Evolutionary conservation across 345 rosid genomes (phyloP).

Genomic region (Lepidium sativum): DNA sequence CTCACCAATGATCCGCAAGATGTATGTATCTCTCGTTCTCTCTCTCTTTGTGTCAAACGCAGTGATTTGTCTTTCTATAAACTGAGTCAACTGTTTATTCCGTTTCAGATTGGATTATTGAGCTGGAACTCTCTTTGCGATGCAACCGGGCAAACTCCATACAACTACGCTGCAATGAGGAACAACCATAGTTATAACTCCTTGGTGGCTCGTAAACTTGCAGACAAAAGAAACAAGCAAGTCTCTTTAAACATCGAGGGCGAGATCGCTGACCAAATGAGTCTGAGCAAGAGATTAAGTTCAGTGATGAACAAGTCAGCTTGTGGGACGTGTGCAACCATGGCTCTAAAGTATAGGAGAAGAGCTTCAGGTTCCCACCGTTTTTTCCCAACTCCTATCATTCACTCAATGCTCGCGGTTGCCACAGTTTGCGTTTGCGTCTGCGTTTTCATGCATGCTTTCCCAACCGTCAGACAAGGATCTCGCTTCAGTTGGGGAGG

Average conservation of each 20-base stretch:
- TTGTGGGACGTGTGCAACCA: conserved; percentile 51
- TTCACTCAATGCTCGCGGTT: conserved; percentile 73
- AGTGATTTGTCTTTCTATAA: no score
- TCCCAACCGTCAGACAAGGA: conserved; percentile 44
- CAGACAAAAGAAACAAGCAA: conserved; percentile 58
- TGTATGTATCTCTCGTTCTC: conserved; percentile 25
- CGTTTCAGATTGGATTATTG: conserved; percentile 52
- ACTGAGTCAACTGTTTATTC: no score
- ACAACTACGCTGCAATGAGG: conserved; percentile 51
- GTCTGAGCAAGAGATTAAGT: conserved; percentile 9
- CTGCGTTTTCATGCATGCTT: conserved; percentile 63
- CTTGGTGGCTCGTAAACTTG: conserved; percentile 54
- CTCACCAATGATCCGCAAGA: conserved; percentile 72
- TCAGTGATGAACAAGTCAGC: conserved; percentile 23
- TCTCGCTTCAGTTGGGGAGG: conserved; percentile 79
- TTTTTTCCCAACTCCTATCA: conserved; percentile 59
- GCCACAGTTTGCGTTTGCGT: conserved; percentile 92
- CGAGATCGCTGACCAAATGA: conserved; percentile 20
- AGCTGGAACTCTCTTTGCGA: conserved; percentile 56
- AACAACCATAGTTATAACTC: conserved; percentile 60
- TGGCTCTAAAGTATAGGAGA: conserved; percentile 38
- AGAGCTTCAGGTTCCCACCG: conserved; percentile 40
- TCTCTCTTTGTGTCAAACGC: no score
- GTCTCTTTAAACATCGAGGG: conserved; percentile 44
- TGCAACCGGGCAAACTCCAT: conserved; percentile 52